These are phyloP conservation scores for Fusarium austroafricanum DNA, from an alignment of 2,329 filamentous ascomycete genomes.

Conservation along the genomic window DNA sequence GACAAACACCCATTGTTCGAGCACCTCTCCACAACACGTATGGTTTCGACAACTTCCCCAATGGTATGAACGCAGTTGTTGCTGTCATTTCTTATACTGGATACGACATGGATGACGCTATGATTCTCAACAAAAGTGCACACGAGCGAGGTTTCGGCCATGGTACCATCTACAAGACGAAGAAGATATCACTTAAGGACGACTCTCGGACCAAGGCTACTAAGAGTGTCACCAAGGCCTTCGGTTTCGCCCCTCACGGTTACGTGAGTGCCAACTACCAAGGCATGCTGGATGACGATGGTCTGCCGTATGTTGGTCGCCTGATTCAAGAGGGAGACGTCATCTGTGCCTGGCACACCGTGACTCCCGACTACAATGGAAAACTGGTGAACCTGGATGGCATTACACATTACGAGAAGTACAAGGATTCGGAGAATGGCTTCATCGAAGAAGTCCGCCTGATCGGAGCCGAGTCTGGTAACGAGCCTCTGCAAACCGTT, in stretches of 20 bases:
- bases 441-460: conserved; percentile 94
- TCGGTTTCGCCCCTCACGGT: conserved; percentile 87
- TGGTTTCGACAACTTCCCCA: conserved; percentile 97
- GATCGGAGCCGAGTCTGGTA: conserved; percentile 85
- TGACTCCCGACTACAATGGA: conserved; percentile 81
- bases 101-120: conserved; percentile 99
- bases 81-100: conserved; percentile 99
- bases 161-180: conserved; percentile 97
- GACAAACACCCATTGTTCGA: conserved; percentile 93
- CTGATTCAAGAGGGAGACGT: conserved; percentile 83
- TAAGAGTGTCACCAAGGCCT: conserved; percentile 81
- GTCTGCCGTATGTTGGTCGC: conserved; percentile 83
- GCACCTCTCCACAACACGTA: conserved; percentile 95
- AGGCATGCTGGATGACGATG: conserved; percentile 84
- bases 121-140: conserved; percentile 98
- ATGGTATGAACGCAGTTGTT: conserved; percentile 94
- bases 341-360: conserved; percentile 89
- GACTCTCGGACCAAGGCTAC: conserved; percentile 74
- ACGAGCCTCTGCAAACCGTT: conserved; percentile 85
- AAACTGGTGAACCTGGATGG: conserved; percentile 88
- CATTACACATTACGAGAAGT: conserved; percentile 87
- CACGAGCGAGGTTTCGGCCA: conserved; percentile 96
- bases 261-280: conserved; percentile 77
- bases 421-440: conserved; percentile 90
- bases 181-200: conserved; percentile 88